Evolutionary conservation across 345 rosid species (phyloP).

Genomic region (Arabidopsis thaliana): TAIR10.1 NC_003074.8:27501-28000

Average conservation of each 20-base stretch:
- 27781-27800: neutral
- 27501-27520: constrained; percentile 31
- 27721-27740: neutral
- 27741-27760: neutral
- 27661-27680: constrained; percentile 23
- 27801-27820: constrained; percentile 21
- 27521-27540: constrained; percentile 21
- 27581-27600: constrained; percentile 35
- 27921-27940: constrained; percentile 19
- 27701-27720: neutral
- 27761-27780: constrained; percentile 26
- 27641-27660: constrained; percentile 16
- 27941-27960: constrained; percentile 37
- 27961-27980: constrained; percentile 54
- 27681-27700: neutral
- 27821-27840: constrained; percentile 45
- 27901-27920: constrained; percentile 25
- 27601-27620: neutral
- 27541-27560: constrained; percentile 46
- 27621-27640: constrained; percentile 19
- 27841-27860: constrained; percentile 32
- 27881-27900: constrained; percentile 40
- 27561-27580: constrained; percentile 38
- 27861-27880: constrained; percentile 22
- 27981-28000: constrained; percentile 62